phyloP scores from a whole-genome alignment of 208 protist genomes.

The Trypanosoma cruzi region DNA sequence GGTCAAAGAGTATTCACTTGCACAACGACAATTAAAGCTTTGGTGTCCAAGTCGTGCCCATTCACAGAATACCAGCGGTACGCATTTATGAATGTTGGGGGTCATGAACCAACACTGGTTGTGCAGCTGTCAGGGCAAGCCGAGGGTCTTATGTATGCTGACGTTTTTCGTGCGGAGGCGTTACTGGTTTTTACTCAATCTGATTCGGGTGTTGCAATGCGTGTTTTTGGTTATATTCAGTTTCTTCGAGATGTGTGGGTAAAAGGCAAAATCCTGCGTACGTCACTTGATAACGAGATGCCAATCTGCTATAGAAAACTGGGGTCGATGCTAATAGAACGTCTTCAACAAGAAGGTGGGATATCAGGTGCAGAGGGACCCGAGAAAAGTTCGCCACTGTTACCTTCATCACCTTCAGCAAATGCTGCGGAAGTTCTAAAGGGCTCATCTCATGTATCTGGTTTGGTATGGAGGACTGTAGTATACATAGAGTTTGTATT shows the following conservation, averaged over 20 bases:
- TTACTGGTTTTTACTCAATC: slow-evolving; percentile 47
- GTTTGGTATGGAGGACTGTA: neutral
- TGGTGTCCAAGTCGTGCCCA: slow-evolving; percentile 53
- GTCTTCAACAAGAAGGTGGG: slow-evolving; percentile 16
- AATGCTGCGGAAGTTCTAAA: slow-evolving; percentile 8
- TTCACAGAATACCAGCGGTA: slow-evolving; percentile 71
- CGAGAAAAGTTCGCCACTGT: neutral
- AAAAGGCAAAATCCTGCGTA: slow-evolving; percentile 47
- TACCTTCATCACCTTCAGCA: neutral
- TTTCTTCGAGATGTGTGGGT: slow-evolving; percentile 52
- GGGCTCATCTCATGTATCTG: neutral
- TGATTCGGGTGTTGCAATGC: slow-evolving; percentile 46
- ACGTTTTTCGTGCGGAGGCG: slow-evolving; percentile 61
- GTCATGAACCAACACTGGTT: slow-evolving; percentile 42
- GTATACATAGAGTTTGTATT: slow-evolving; percentile 23
- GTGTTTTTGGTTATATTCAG: slow-evolving; percentile 47
- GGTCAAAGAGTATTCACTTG: slow-evolving; percentile 60
- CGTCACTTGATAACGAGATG: slow-evolving; percentile 48
- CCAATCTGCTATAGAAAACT: slow-evolving; percentile 52
- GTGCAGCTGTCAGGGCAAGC: slow-evolving; percentile 70
- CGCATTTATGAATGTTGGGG: slow-evolving; percentile 54
- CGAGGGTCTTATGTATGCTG: slow-evolving; percentile 54
- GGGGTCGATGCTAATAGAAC: slow-evolving; percentile 36
- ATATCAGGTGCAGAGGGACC: neutral
- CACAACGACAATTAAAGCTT: slow-evolving; percentile 54